Evolutionary conservation across 805 yeast genomes (phyloP), one percentile per base, ranked within the genome.

Genomic region (Tanozyma kutaoensis): DNA sequence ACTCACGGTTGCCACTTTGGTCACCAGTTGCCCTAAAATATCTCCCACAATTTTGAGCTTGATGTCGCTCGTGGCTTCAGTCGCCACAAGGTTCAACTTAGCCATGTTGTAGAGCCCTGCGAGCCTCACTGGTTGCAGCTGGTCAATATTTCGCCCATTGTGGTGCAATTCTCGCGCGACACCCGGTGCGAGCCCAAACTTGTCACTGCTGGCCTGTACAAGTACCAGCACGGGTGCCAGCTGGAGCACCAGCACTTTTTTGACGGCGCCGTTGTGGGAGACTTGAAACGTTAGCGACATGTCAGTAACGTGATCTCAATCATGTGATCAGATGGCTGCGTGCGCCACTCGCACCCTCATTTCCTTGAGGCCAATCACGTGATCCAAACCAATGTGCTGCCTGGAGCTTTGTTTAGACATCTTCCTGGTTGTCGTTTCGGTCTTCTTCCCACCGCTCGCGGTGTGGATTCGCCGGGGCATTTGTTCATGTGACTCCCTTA

Each of bases 361-460:
- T n/a, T n/a, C n/a, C n/a, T n/a, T n/a, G n/a, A n/a, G n/a, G n/a
- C n/a, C n/a, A n/a, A n/a, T n/a, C n/a, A n/a, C n/a, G n/a, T n/a
- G n/a, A n/a, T n/a, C n/a, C n/a, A n/a, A n/a, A n/a, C n/a, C n/a
- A n/a, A n/a, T n/a, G n/a, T 36, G 42, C 22, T 45, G 50, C 41
- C 17, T 40, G 20, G 37, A 22, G 26, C 58, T 63, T 32, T 36
- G 55, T 20, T 46, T 63, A 3, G 86, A 78, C 44, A 43, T 72
- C n/a, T 45, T 71, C 10, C 64, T 79, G 11, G 70, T 73, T 30
- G 37, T 72, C 1, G 44, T 73, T 6, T 75, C 82, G 3, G 61
- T 76, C 26, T 57, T 78, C 27, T 61, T 75, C 43, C 91, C 93
- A 2, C 91, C 91, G 0, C 55, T 78, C 9, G 80, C 86, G 0